Conservation (phyloP, 225 moss, liverwort and hornwort species). For the Marchantia polymorpha region DNA sequence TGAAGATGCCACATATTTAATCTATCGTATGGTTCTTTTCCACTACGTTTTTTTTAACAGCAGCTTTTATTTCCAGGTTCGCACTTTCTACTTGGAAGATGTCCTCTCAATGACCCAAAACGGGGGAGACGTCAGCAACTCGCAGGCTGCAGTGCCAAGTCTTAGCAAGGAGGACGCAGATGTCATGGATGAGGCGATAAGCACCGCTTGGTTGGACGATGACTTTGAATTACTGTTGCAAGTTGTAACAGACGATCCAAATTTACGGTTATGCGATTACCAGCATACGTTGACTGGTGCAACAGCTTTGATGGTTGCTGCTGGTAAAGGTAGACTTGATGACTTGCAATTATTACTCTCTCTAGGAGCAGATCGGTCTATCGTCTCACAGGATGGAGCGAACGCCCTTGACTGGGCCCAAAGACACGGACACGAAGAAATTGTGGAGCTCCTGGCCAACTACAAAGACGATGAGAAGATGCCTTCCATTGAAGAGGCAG, state of each 20-base stretch:
- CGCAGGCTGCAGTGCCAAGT: slow-evolving; percentile 17
- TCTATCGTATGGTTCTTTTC: no score
- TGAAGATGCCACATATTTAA: no score
- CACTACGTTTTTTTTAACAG: background rate
- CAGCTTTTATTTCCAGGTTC: slow-evolving; percentile 48
- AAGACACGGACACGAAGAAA: slow-evolving; percentile 57
- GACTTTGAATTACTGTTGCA: slow-evolving; percentile 83
- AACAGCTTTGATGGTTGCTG: slow-evolving; percentile 84
- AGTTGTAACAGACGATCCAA: slow-evolving; percentile 67
- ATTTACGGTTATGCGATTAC: slow-evolving; percentile 72
- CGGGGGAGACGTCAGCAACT: slow-evolving; percentile 18
- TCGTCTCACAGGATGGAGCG: slow-evolving; percentile 68
- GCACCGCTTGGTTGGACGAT: slow-evolving; percentile 82
- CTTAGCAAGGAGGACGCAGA: slow-evolving; percentile 78
- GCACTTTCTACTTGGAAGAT: slow-evolving; percentile 83
- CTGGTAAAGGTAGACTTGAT: slow-evolving; percentile 82
- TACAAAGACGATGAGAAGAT: slow-evolving; percentile 41
- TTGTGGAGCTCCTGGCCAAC: slow-evolving; percentile 51
- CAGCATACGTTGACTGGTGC: slow-evolving; percentile 87
- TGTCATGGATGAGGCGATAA: slow-evolving; percentile 87
- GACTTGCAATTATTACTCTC: slow-evolving; percentile 72
- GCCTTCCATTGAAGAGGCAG: slow-evolving; percentile 61
- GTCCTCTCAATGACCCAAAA: slow-evolving; percentile 61
- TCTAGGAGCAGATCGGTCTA: slow-evolving; percentile 70
- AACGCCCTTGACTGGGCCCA: slow-evolving; percentile 78